Evolutionary conservation across 2,329 filamentous ascomycete species (phyloP).

Genomic region (Trichoderma sp.): DNA sequence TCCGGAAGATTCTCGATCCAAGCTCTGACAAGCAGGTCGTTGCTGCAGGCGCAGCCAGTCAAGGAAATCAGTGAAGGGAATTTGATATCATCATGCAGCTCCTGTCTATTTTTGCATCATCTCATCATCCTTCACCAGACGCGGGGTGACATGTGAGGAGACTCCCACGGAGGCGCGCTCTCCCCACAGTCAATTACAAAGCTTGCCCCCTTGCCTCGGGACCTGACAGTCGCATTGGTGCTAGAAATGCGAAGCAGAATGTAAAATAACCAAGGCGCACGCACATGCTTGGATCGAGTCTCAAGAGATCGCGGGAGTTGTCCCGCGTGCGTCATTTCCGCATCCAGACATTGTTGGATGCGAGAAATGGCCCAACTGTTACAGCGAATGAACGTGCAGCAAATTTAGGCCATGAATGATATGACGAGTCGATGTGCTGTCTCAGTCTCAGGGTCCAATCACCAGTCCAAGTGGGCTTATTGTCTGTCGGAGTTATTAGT

Average conservation of each 20-base stretch:
- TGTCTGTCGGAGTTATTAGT: conserved; percentile 9
- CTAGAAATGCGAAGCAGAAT: neutral
- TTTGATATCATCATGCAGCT: conserved; percentile 19
- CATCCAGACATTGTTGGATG: conserved; percentile 7
- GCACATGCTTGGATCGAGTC: neutral
- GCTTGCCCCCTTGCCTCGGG: neutral
- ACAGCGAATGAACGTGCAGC: neutral
- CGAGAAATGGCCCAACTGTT: neutral
- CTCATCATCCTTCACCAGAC: conserved; percentile 1
- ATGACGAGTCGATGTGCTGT: conserved; percentile 11
- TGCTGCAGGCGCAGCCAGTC: neutral
- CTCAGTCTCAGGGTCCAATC: conserved; percentile 24
- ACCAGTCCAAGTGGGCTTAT: neutral
- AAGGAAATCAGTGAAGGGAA: neutral
- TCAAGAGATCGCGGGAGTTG: neutral
- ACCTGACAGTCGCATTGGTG: neutral
- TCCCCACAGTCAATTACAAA: neutral
- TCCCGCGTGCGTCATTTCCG: conserved; percentile 24
- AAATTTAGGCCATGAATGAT: conserved; percentile 9
- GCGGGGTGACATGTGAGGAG: conserved; percentile 7
- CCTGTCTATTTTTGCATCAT: conserved; percentile 1
- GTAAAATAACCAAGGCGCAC: neutral
- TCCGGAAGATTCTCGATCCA: neutral
- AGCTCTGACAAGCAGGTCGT: neutral
- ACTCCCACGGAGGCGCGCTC: neutral